Evolutionary conservation across 2,329 filamentous ascomycete genomes (phyloP).

Genomic region (Zalaria sp.): DNA sequence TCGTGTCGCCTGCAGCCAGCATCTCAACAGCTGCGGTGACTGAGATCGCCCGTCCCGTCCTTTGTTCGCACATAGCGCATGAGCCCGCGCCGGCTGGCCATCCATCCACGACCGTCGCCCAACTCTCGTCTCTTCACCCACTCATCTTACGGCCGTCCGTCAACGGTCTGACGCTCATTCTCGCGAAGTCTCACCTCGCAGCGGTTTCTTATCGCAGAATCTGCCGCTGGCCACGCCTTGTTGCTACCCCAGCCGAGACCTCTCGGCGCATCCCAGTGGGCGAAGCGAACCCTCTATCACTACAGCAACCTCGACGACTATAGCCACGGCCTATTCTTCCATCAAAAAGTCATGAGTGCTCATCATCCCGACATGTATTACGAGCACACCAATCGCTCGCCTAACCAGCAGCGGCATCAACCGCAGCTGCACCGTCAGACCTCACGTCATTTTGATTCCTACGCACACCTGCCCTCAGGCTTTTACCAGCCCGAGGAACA

Average conservation of each 20-base stretch:
- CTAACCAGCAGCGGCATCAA: constrained; percentile 56
- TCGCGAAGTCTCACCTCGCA: not conserved
- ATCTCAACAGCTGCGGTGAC: not conserved
- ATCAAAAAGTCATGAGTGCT: constrained; percentile 6
- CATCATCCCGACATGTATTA: constrained; percentile 52
- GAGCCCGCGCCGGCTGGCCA: not conserved
- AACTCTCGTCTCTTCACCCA: not conserved
- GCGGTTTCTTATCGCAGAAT: not conserved
- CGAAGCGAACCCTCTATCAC: not conserved
- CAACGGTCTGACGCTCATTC: not conserved
- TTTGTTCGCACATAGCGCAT: not conserved
- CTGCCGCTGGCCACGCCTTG: not conserved
- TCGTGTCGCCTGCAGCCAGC: not conserved
- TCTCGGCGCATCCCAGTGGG: not conserved
- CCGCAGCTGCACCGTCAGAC: constrained; percentile 54
- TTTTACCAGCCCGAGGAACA: constrained; percentile 60
- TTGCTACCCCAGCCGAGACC: not conserved
- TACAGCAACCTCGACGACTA: not conserved
- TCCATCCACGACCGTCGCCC: not conserved
- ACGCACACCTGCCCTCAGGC: constrained; percentile 48
- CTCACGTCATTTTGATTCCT: constrained; percentile 58
- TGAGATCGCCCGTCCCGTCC: not conserved
- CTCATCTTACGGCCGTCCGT: not conserved
- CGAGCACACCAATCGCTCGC: constrained; percentile 59
- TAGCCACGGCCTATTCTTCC: not conserved